Conservation (phyloP, 139 green algal genomes). For the Nannochloris sp. region DNA sequence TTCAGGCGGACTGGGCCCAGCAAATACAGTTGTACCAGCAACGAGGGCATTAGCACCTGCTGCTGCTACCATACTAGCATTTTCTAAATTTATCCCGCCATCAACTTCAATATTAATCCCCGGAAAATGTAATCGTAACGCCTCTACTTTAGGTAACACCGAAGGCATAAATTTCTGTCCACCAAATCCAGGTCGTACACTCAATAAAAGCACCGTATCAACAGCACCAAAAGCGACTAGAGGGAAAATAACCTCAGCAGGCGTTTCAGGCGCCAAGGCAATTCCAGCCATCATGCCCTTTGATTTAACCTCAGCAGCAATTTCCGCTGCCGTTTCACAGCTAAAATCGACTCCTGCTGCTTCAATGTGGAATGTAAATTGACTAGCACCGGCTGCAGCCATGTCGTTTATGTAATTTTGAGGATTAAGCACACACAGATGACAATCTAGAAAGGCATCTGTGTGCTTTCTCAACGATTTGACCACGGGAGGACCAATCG, state of each 20-base stretch:
- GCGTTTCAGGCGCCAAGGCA: constrained; percentile 66
- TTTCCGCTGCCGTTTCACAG: constrained; percentile 8
- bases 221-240: constrained; percentile 33
- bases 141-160: constrained; percentile 57
- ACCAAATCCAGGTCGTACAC: constrained; percentile 81
- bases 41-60: constrained; percentile 85
- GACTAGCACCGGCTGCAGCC: constrained; percentile 66
- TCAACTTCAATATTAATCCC: constrained; percentile 74
- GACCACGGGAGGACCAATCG: constrained; percentile 80
- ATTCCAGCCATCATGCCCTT: constrained; percentile 73
- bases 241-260: constrained; percentile 42
- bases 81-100: constrained; percentile 65
- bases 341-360: constrained; percentile 24
- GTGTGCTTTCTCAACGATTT: constrained; percentile 69
- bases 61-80: constrained; percentile 46
- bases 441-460: constrained; percentile 83
- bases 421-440: constrained; percentile 43
- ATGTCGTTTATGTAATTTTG: constrained; percentile 37
- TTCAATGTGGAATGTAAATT: constrained; percentile 93
- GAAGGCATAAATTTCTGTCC: constrained; percentile 69
- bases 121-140: constrained; percentile 45
- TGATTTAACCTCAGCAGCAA: constrained; percentile 25
- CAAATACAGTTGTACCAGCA: constrained; percentile 75
- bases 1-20: constrained; percentile 21
- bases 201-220: constrained; percentile 67